Percentiles rank a stretch among this genome's conserved stretches.
phyloP scores from a whole-genome alignment of 2,329 filamentous ascomycete species.

The Cytospora leucostoma region DNA sequence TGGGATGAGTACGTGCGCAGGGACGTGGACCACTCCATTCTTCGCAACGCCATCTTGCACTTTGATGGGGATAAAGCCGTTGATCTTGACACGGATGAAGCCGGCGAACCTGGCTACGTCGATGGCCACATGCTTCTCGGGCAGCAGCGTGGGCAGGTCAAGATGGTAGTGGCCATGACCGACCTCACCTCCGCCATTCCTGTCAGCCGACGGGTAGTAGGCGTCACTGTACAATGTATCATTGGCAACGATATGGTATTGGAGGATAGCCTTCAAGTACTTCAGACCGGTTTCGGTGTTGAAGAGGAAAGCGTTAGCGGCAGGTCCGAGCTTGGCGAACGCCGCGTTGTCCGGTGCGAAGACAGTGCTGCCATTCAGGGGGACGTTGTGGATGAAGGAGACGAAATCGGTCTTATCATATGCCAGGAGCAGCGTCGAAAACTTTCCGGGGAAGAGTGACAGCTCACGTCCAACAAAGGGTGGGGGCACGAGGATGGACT shows the following conservation, averaged over 20 bases:
- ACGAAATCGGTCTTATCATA: slow-evolving; percentile 73
- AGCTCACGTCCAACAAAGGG: slow-evolving; percentile 56
- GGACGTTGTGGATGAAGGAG: slow-evolving; percentile 57
- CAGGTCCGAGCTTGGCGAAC: slow-evolving; percentile 73
- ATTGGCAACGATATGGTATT: slow-evolving; percentile 76
- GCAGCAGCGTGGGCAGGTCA: slow-evolving; percentile 72
- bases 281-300: slow-evolving; percentile 68
- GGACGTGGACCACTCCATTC: slow-evolving; percentile 82
- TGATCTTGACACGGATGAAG: slow-evolving; percentile 72
- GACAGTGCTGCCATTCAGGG: slow-evolving; percentile 66
- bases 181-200: slow-evolving; percentile 41
- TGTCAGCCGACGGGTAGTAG: slow-evolving; percentile 59
- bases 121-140: slow-evolving; percentile 65
- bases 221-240: slow-evolving; percentile 82
- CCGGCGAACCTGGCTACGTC: slow-evolving; percentile 71
- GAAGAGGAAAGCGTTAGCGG: slow-evolving; percentile 83
- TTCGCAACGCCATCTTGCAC: slow-evolving; percentile 70
- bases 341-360: slow-evolving; percentile 82
- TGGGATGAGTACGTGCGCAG: slow-evolving; percentile 73
- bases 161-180: slow-evolving; percentile 60
- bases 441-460: slow-evolving; percentile 70
- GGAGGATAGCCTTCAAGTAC: slow-evolving; percentile 75
- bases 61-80: slow-evolving; percentile 67
- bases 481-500: slow-evolving; percentile 76
- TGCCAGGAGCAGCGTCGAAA: slow-evolving; percentile 77